phyloP scores from a whole-genome alignment of 2,329 filamentous ascomycete species.

The Kalaharituber pfeilii region DNA sequence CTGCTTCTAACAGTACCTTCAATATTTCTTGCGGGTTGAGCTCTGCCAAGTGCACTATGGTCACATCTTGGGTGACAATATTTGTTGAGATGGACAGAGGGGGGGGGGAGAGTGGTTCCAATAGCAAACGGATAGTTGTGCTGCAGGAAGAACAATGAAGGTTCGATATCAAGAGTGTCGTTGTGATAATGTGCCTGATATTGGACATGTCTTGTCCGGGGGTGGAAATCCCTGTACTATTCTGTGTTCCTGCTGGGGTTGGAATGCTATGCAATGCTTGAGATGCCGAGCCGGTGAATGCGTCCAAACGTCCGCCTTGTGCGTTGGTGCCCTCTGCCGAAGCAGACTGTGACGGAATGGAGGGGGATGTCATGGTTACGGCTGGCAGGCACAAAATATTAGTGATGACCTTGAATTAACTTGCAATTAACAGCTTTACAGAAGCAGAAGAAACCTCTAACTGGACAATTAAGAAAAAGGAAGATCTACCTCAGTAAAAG shows the following conservation, averaged over 20 bases:
- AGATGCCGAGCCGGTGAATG: not conserved
- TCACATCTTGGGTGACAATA: slow-evolving; percentile 52
- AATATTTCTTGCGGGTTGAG: slow-evolving; percentile 14
- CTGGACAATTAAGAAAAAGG: too few species aligned
- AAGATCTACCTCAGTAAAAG: too few species aligned
- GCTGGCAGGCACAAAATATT: too few species aligned
- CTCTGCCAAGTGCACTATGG: slow-evolving; percentile 37
- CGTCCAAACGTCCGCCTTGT: not conserved
- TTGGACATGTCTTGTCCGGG: not conserved
- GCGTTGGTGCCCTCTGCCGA: too few species aligned
- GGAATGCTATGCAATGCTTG: not conserved
- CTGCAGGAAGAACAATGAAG: slow-evolving; percentile 66
- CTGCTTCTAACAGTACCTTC: slow-evolving; percentile 36
- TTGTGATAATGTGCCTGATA: slow-evolving; percentile 27
- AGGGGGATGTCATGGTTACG: too few species aligned
- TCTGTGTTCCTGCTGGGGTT: not conserved
- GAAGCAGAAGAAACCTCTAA: too few species aligned
- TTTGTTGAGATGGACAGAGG: slow-evolving; percentile 47
- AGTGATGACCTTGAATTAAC: too few species aligned
- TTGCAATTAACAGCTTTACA: too few species aligned
- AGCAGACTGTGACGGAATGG: too few species aligned
- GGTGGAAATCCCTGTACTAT: not conserved
- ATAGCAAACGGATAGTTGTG: slow-evolving; percentile 42
- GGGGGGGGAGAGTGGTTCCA: slow-evolving; percentile 35
- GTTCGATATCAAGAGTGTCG: slow-evolving; percentile 51